Conservation (phyloP, 2,329 filamentous ascomycete species). For the Raffaelea arxii region DNA sequence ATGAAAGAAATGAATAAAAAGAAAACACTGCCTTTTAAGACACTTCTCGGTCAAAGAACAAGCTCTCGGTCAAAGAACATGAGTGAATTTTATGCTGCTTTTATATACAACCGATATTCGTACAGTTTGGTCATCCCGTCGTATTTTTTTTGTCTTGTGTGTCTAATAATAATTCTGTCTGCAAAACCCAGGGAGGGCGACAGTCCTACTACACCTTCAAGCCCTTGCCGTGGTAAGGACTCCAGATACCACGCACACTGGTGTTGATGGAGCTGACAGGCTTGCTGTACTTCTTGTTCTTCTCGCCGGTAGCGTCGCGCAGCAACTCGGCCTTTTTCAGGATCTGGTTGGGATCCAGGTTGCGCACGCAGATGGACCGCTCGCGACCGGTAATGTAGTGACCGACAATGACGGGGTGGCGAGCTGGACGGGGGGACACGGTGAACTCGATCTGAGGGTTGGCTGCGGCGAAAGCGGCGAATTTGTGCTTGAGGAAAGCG, state of each 20-base stretch:
- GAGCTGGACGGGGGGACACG: conserved; percentile 79
- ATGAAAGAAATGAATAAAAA: too few species aligned
- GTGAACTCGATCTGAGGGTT: conserved; percentile 88
- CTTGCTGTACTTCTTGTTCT: conserved; percentile 54
- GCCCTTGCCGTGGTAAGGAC: conserved; percentile 56
- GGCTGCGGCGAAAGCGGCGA: conserved; percentile 66
- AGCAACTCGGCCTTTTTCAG: conserved; percentile 68
- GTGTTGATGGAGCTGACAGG: conserved; percentile 54
- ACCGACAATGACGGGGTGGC: conserved; percentile 81
- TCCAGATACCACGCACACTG: conserved; percentile 62
- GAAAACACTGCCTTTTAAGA: too few species aligned
- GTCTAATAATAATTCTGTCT: too few species aligned
- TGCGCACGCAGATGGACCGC: conserved; percentile 82
- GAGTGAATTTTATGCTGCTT: too few species aligned
- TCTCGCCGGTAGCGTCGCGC: conserved; percentile 66
- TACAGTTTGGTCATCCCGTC: too few species aligned
- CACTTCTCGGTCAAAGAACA: too few species aligned
- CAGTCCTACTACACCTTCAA: conserved; percentile 46
- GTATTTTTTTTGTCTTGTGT: too few species aligned
- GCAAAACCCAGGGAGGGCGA: too few species aligned
- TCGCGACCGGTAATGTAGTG: conserved; percentile 86
- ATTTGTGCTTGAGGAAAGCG: conserved; percentile 68
- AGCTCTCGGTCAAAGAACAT: too few species aligned
- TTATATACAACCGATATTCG: neutral
- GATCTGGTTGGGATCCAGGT: conserved; percentile 71